A percentile compares a stretch with the other conserved stretches of the same genome.
Evolutionary conservation across 768 basidiomycete species (phyloP).

Genomic region (Pulveroboletus sp.): DNA sequence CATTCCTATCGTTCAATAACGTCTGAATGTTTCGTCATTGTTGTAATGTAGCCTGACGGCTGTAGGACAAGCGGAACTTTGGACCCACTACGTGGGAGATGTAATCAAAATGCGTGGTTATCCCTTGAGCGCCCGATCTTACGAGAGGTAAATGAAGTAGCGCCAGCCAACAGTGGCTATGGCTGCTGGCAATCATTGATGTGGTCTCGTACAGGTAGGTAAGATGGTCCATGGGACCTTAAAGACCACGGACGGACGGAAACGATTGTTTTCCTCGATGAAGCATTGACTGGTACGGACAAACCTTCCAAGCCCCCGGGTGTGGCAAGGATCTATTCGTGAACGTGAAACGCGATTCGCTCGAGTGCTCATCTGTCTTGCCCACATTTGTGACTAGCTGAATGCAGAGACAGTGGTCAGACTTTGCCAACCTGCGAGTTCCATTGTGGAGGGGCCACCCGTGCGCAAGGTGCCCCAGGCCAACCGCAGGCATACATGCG

Average conservation of each 20-base stretch:
- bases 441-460: neutral
- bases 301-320: neutral
- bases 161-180: slow-evolving; percentile 7
- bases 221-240: neutral
- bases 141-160: neutral
- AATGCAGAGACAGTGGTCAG: neutral
- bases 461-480: neutral
- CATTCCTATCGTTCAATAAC: slow-evolving; percentile 24
- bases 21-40: slow-evolving; percentile 26
- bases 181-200: slow-evolving; percentile 1
- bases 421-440: neutral
- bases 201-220: slow-evolving; percentile 8
- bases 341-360: neutral
- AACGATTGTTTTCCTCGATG: neutral
- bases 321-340: neutral
- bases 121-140: neutral
- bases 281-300: neutral
- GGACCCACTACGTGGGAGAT: slow-evolving; percentile 3
- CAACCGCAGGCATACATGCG: slow-evolving; percentile 15
- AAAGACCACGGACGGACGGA: neutral
- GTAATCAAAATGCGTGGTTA: neutral
- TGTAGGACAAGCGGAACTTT: slow-evolving; percentile 10
- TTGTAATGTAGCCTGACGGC: slow-evolving; percentile 22
- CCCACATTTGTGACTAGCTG: neutral
- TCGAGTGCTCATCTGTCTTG: neutral